Base-by-base conservation (phyloP, 208 protist species). In the Acanthamoeba culbertsoni region DNA sequence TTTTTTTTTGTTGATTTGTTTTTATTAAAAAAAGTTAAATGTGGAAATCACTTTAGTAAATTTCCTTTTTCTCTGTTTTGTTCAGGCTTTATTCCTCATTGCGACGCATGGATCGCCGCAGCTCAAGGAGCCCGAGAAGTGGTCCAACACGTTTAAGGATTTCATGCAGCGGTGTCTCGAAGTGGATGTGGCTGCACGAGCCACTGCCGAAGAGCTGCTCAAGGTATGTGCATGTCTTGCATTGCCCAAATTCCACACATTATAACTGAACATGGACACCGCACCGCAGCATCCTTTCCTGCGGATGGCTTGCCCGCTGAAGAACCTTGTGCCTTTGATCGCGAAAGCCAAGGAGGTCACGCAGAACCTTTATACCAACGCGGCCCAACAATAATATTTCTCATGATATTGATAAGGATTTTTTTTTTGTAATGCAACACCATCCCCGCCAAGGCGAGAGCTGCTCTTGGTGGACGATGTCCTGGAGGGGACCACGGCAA, bases 111-210 rank as follows among this genome's bases (percentile, higher is more conserved):
- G 86, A 0, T 79, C 86, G 62, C 86, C 86, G 23, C 40, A 92
- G 45, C 43, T 92, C n/a, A 92, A 92, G 86, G 43, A 92, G 31
- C 86, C 86, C 14, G 86, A 92, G 45, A 71, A 77, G 57, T 92
- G 57, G 63, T 75, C 86, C 12, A 33, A 75, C 59, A 59, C 57
- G 33, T 77, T 92, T 40, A 92, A 92, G 37, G 57, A 92, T 28
- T 92, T 92, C 46, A 35, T 92, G 57, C 31, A 79, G 33, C 46
- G 62, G 40, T 92, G 86, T 37, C 59, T 92, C 28, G 63, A 46
- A 23, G 57, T 92, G 8, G 86, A 92, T 10, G 57, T 75, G 12
- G 8, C 26, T 6, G 63, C 42, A 14, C 16, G 86, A 51, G 57
- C 45, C 28, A 79, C 62, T 92, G 57, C 86, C 31, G 86, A 71